Conservation (phyloP, 306 rosid species). For the Lathyrus sativus region DNA sequence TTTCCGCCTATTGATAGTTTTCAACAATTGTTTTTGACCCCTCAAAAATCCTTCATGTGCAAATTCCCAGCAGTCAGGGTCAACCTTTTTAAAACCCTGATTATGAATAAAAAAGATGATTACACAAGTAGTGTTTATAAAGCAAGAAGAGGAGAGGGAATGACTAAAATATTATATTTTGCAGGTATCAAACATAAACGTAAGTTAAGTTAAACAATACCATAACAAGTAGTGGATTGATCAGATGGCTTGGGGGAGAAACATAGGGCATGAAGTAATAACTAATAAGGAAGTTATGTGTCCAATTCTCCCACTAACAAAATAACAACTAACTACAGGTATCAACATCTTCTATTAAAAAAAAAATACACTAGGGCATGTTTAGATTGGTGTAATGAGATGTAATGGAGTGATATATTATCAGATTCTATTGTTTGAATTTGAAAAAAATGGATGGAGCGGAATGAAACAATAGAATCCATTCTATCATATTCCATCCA, state of each 20-base stretch:
- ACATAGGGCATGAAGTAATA: background rate
- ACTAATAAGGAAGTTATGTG: background rate
- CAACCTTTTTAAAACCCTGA: slow-evolving; percentile 95
- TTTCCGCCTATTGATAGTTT: slow-evolving; percentile 70
- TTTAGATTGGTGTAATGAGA: no score
- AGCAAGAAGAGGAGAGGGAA: background rate
- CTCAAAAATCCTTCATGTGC: slow-evolving; percentile 88
- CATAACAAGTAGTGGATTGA: background rate
- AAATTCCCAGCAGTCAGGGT: slow-evolving; percentile 96
- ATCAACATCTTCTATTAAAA: background rate
- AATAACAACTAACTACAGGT: background rate
- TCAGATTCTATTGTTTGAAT: no score
- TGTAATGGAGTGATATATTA: no score
- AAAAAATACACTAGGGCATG: background rate
- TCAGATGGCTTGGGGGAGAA: background rate
- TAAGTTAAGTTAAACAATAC: background rate
- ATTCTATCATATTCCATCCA: no score
- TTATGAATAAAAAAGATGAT: slow-evolving; percentile 34
- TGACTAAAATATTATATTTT: background rate
- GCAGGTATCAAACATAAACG: background rate
- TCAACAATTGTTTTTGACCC: slow-evolving; percentile 88
- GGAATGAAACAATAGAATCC: no score
- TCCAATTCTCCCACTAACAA: background rate
- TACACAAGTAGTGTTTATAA: background rate
- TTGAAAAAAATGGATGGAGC: no score